Percentiles rank a stretch among this genome's conserved stretches.
phyloP scores from a whole-genome alignment of 106 monocot genomes.

The Dendrobium huoshanense region DNA sequence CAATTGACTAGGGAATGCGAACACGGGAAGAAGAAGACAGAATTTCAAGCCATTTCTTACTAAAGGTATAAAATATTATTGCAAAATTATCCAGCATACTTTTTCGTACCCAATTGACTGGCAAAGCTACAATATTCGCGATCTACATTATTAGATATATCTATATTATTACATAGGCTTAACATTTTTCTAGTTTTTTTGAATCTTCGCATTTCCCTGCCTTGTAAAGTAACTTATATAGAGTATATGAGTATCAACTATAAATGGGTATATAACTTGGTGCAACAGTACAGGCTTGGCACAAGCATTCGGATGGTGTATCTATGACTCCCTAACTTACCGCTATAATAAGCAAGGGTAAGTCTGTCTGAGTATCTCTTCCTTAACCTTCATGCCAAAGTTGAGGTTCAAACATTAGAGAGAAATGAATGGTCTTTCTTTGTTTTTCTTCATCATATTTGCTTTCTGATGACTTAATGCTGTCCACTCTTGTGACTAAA shows the following conservation, averaged over 20 bases:
- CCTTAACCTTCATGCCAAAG: not conserved
- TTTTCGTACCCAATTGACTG: not conserved
- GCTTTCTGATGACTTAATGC: not conserved
- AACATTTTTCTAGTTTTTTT: not conserved
- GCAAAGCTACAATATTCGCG: not conserved
- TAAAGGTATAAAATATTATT: conserved; percentile 50
- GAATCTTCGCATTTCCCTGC: not conserved
- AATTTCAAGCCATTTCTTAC: conserved; percentile 62
- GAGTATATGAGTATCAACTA: no score
- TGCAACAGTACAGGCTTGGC: not conserved
- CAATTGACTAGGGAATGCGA: conserved; percentile 50
- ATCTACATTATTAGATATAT: not conserved
- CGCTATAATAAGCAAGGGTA: not conserved
- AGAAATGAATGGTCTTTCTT: not conserved
- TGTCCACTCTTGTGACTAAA: not conserved
- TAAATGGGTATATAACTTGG: not conserved
- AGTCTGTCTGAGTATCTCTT: not conserved
- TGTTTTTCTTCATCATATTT: not conserved
- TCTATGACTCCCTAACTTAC: not conserved
- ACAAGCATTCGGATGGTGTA: not conserved
- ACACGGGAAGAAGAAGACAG: conserved; percentile 90
- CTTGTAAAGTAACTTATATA: not conserved
- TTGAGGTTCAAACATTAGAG: not conserved
- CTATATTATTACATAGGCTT: not conserved
- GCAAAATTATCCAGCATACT: not conserved